These are phyloP conservation scores for Talaromyces funiculosus DNA, from an alignment of 2,329 filamentous ascomycete species.

Conservation along the genomic window DNA sequence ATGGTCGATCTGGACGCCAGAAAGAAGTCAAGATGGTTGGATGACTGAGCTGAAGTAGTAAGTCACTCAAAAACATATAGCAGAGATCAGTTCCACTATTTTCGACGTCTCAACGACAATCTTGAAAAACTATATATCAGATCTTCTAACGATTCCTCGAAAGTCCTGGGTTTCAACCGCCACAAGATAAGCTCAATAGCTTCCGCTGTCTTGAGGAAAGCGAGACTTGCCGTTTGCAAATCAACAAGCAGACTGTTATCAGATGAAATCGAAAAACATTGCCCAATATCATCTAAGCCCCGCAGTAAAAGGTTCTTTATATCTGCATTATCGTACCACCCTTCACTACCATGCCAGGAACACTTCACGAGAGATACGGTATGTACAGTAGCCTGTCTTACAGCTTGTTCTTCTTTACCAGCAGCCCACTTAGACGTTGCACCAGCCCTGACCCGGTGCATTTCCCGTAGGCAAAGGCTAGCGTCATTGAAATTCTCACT, in stretches of 20 bases:
- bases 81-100: background rate
- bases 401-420: background rate
- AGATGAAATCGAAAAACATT: background rate
- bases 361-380: background rate
- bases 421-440: background rate
- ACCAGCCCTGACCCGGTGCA: background rate
- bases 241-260: too few species aligned
- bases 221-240: background rate
- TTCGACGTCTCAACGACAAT: background rate
- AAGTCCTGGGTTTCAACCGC: background rate
- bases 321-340: background rate
- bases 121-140: background rate
- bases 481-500: background rate
- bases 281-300: background rate
- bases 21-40: background rate
- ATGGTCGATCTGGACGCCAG: background rate
- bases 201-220: background rate
- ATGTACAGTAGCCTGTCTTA: background rate
- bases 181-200: background rate
- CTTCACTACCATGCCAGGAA: background rate
- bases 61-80: background rate
- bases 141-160: background rate
- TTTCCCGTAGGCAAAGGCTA: background rate
- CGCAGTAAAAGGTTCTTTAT: background rate
- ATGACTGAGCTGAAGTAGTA: background rate